Evolutionary conservation across 1,284 basidiomycete species (phyloP), one percentile per base, ranked within the genome.

Genomic region (Gymnopus androsaceus): DNA sequence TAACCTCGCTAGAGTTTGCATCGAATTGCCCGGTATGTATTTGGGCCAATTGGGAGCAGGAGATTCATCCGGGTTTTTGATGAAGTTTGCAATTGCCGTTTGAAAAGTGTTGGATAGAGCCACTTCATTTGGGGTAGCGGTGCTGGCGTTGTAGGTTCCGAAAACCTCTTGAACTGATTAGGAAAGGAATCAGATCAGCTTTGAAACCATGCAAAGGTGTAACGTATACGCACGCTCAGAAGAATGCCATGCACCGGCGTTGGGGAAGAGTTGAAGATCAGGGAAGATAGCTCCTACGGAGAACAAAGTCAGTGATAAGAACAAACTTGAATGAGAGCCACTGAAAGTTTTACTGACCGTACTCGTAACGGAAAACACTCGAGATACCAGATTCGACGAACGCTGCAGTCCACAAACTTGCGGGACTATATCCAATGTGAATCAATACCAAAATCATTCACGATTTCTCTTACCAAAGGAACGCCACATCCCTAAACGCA

Each of bases 41-140:
- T 42, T 56, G 2, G 61, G 44, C 63, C 63, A 64, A 14, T 55
- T 38, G 1, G 54, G 41, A 17, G 59, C 63, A n/a, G 63, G 63
- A 17, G 61, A 12, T 15, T n/a, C 27, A 9, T 51, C 19, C 9
- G 63, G 61, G 33, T 61, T 52, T 53, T 59, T 62, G 47, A 61
- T 45, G 31, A 62, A 64, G 40, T 58, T 60, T 19, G 36, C 61
- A 19, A 64, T 49, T 4, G 54, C 21, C 12, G 53, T 60, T 41
- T 64, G 63, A 55, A 61, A 59, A 14, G 61, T 64, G 4, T 40
- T 12, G 11, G 59, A 64, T 14, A 61, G 51, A 12, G 44, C 47
- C 3, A 27, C 45, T 42, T 63, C 60, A 14, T 53, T 23, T 2
- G 49, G 23, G 5, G 56, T 57, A 1, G 60, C 62, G 2, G 60